Evolutionary conservation across 1,284 basidiomycete species (phyloP).

Genomic region (Marasmius fiardii): DNA sequence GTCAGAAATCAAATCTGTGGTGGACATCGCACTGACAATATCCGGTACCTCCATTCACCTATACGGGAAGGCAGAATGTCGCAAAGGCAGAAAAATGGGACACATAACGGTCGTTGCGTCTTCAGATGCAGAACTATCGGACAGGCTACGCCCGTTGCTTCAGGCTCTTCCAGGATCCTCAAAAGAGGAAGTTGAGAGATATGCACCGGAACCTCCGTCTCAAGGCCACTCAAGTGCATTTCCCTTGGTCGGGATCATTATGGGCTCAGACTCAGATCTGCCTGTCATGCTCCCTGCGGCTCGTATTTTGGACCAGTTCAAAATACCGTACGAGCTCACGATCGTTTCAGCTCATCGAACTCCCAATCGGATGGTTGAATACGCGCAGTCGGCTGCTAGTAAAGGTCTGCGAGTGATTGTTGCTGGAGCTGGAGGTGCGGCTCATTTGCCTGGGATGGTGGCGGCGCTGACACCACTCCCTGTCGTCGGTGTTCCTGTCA

Average conservation of each 20-base stretch:
- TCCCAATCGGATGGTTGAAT: constrained; percentile 82
- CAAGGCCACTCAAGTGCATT: constrained; percentile 57
- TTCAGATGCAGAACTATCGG: constrained; percentile 75
- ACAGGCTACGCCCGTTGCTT: constrained; percentile 71
- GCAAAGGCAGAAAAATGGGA: constrained; percentile 96
- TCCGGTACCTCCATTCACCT: constrained; percentile 86
- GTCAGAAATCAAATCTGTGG: constrained; percentile 55
- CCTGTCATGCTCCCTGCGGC: constrained; percentile 92
- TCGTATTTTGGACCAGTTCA: constrained; percentile 78
- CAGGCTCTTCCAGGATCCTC: constrained; percentile 53
- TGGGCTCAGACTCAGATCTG: constrained; percentile 99
- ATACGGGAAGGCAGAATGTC: constrained; percentile 90
- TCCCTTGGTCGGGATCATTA: constrained; percentile 93
- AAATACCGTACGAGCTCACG: constrained; percentile 89
- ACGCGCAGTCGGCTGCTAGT: constrained; percentile 74
- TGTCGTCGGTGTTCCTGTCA: constrained; percentile 96
- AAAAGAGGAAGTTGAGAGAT: constrained; percentile 44
- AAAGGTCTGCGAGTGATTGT: constrained; percentile 83
- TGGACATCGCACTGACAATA: constrained; percentile 53
- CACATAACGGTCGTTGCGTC: constrained; percentile 91
- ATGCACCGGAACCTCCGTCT: constrained; percentile 47
- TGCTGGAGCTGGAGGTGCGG: constrained; percentile 95
- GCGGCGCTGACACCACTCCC: constrained; percentile 92
- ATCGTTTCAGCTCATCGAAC: constrained; percentile 98
- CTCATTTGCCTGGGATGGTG: constrained; percentile 98